Percentiles rank a stretch among this genome's conserved stretches.
Conservation (phyloP, 139 green algal species). For the Raphidocelis subcapitata region DNA sequence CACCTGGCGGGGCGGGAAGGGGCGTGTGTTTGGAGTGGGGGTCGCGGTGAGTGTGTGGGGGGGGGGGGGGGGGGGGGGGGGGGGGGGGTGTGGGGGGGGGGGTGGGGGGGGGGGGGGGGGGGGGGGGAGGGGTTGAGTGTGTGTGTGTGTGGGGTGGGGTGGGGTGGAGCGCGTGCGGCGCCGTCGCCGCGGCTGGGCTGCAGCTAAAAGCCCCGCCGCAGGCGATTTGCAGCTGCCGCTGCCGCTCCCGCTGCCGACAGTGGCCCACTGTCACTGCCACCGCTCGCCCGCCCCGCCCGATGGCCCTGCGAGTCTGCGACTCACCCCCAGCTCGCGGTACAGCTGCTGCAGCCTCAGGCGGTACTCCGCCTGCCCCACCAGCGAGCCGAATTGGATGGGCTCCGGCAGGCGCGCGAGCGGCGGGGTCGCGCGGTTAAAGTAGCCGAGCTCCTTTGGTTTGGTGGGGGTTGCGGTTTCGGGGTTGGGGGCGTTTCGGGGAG, state of each 20-base stretch:
- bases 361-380: slow-evolving; percentile 52
- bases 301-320: too few relatives aligned
- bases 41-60: too few relatives aligned
- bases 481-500: neutral
- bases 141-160: too few relatives aligned
- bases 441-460: slow-evolving; percentile 38
- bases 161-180: too few relatives aligned
- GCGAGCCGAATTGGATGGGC: slow-evolving; percentile 54
- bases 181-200: too few relatives aligned
- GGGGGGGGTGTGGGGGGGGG: too few relatives aligned
- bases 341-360: slow-evolving; percentile 34
- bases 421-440: slow-evolving; percentile 44
- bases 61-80: too few relatives aligned
- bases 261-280: too few relatives aligned
- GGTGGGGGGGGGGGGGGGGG: too few relatives aligned
- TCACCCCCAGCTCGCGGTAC: slow-evolving; percentile 59
- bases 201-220: too few relatives aligned
- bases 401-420: slow-evolving; percentile 38
- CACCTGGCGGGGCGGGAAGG: slow-evolving; percentile 13
- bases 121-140: too few relatives aligned
- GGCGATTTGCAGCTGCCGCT: slow-evolving; percentile 26
- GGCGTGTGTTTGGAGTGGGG: neutral
- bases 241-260: slow-evolving; percentile 19
- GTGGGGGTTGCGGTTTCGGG: neutral
- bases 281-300: too few relatives aligned